Conservation (phyloP, 495 filamentous ascomycete genomes). For the Niebla homalea region DNA sequence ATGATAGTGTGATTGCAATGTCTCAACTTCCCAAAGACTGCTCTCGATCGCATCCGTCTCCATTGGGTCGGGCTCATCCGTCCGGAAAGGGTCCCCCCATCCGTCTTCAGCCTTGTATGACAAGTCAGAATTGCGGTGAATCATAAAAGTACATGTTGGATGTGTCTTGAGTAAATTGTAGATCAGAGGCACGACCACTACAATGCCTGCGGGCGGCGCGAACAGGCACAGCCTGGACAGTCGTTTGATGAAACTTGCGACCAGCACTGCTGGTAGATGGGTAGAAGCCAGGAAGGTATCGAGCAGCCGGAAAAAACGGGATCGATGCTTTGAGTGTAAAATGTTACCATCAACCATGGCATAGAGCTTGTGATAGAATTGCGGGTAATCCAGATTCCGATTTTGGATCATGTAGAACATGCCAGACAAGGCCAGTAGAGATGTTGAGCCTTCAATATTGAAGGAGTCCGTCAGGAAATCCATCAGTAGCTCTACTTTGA, state of each 20-base stretch:
- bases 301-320: slow-evolving; percentile 81
- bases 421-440: slow-evolving; percentile 79
- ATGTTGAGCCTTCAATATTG: slow-evolving; percentile 68
- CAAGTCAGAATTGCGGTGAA: slow-evolving; percentile 57
- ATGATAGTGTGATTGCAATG: slow-evolving; percentile 85
- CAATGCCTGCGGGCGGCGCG: slow-evolving; percentile 77
- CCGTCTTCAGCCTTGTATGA: slow-evolving; percentile 40
- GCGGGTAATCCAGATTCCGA: slow-evolving; percentile 90
- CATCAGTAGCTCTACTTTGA: slow-evolving; percentile 76
- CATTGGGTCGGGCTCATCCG: slow-evolving; percentile 66
- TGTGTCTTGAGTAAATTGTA: slow-evolving; percentile 92
- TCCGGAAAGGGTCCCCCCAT: slow-evolving; percentile 67
- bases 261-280: slow-evolving; percentile 78
- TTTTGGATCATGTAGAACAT: slow-evolving; percentile 90
- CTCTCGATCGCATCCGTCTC: slow-evolving; percentile 79
- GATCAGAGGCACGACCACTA: slow-evolving; percentile 77
- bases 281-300: slow-evolving; percentile 87
- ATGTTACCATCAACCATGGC: slow-evolving; percentile 73
- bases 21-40: slow-evolving; percentile 87
- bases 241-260: slow-evolving; percentile 92
- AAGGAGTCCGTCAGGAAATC: slow-evolving; percentile 94
- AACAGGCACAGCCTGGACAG: slow-evolving; percentile 68
- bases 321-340: slow-evolving; percentile 86
- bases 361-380: slow-evolving; percentile 90
- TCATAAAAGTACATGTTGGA: slow-evolving; percentile 85